Evolutionary conservation across 1,139 yeast species (phyloP).

Genomic region (Yamadazyma mexicana): DNA sequence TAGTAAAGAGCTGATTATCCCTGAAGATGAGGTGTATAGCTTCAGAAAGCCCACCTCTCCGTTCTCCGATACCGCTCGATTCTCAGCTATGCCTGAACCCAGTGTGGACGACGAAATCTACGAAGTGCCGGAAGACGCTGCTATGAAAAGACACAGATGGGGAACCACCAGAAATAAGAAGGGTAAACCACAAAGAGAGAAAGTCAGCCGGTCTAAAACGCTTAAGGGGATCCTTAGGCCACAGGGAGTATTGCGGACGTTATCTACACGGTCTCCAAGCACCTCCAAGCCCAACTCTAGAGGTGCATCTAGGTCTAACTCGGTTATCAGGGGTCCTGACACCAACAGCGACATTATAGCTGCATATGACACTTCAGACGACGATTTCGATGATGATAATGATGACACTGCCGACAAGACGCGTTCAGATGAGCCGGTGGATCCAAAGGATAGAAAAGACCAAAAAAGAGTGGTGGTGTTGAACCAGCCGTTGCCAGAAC

Average conservation of each 20-base stretch:
- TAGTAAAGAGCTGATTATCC: slow-evolving; percentile 15
- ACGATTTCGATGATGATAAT: slow-evolving; percentile 19
- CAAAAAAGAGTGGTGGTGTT: slow-evolving; percentile 60
- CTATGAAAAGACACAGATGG: slow-evolving; percentile 81
- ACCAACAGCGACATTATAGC: slow-evolving; percentile 20
- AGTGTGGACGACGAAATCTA: slow-evolving; percentile 14
- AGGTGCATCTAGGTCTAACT: slow-evolving; percentile 12
- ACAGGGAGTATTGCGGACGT: slow-evolving; percentile 13
- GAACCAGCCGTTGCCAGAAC: slow-evolving; percentile 68
- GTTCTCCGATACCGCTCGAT: slow-evolving; percentile 9
- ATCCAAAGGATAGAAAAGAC: slow-evolving; percentile 40
- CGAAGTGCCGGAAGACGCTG: slow-evolving; percentile 13
- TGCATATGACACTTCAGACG: slow-evolving; percentile 30
- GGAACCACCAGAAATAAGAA: slow-evolving; percentile 81
- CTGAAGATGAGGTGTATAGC: slow-evolving; percentile 22
- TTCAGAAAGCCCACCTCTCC: slow-evolving; percentile 21
- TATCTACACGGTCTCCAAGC: slow-evolving; percentile 7
- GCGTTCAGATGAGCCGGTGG: slow-evolving; percentile 23
- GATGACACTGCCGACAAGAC: slow-evolving; percentile 16
- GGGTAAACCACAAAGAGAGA: slow-evolving; percentile 59
- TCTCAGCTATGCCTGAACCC: slow-evolving; percentile 8
- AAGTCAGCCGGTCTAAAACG: slow-evolving; percentile 48
- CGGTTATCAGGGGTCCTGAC: slow-evolving; percentile 16
- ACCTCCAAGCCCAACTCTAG: slow-evolving; percentile 5
- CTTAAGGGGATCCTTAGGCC: slow-evolving; percentile 32